These are phyloP conservation scores for Hemisphaericaspora nanyangensis DNA, from an alignment of 805 yeast genomes.

Conservation along the genomic window DNA sequence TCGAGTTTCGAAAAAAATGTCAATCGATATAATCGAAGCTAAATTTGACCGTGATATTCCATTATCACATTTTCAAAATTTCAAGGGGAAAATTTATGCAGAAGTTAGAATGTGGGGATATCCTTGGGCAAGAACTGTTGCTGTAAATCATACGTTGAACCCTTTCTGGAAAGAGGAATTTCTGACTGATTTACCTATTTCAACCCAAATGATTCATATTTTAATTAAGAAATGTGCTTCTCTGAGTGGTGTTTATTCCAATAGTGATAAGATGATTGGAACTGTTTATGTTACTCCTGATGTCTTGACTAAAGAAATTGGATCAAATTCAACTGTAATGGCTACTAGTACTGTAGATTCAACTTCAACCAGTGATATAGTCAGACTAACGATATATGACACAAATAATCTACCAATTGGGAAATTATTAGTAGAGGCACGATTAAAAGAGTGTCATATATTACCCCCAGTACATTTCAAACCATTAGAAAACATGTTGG, in stretches of 20 bases:
- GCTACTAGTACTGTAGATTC: slow-evolving; percentile 6
- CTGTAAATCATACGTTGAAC: slow-evolving; percentile 42
- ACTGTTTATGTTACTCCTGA: slow-evolving; percentile 53
- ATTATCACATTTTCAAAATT: background rate
- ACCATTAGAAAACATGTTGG: slow-evolving; percentile 58
- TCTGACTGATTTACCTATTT: slow-evolving; percentile 54
- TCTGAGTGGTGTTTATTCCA: slow-evolving; percentile 15
- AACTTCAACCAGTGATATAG: slow-evolving; percentile 25
- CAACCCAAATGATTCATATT: slow-evolving; percentile 50
- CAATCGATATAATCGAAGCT: slow-evolving; percentile 64
- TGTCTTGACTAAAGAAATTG: slow-evolving; percentile 31
- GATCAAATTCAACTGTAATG: slow-evolving; percentile 29
- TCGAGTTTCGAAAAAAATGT: slow-evolving; percentile 51
- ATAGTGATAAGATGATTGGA: slow-evolving; percentile 46
- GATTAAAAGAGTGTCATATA: slow-evolving; percentile 50
- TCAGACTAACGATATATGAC: slow-evolving; percentile 45
- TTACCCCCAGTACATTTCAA: slow-evolving; percentile 59
- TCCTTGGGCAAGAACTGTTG: slow-evolving; percentile 76
- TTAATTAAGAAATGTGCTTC: slow-evolving; percentile 37
- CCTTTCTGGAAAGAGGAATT: slow-evolving; percentile 88
- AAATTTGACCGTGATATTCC: slow-evolving; percentile 33
- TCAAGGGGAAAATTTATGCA: slow-evolving; percentile 46
- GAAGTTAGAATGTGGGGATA: slow-evolving; percentile 71
- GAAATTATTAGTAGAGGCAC: slow-evolving; percentile 49
- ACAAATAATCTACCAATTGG: slow-evolving; percentile 49